A percentile compares a stretch with the other conserved stretches of the same genome.
Conservation (phyloP, 2,329 filamentous ascomycete species). For the Lasiodiplodia sp. region DNA sequence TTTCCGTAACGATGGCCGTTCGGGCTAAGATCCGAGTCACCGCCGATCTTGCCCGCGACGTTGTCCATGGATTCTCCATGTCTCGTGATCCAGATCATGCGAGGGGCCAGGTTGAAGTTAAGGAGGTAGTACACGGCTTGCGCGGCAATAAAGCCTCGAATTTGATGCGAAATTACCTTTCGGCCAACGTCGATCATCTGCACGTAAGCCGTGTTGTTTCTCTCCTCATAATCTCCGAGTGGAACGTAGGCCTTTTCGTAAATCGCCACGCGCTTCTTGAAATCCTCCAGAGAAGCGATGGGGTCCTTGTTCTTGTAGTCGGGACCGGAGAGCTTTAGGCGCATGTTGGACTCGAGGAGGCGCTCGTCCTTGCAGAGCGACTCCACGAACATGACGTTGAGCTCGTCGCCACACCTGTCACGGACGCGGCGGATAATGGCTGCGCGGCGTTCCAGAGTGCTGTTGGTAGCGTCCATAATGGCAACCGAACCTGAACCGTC, state of each 20-base stretch:
- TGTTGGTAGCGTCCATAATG: slow-evolving; percentile 97
- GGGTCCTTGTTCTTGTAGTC: slow-evolving; percentile 97
- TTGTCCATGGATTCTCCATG: slow-evolving; percentile 94
- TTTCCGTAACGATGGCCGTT: slow-evolving; percentile 81
- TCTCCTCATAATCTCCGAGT: slow-evolving; percentile 88
- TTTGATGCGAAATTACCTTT: slow-evolving; percentile 89
- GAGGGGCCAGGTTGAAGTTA: slow-evolving; percentile 93
- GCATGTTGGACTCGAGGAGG: slow-evolving; percentile 94
- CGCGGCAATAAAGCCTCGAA: slow-evolving; percentile 89
- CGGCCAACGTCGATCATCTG: slow-evolving; percentile 97
- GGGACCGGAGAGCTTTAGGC: slow-evolving; percentile 90
- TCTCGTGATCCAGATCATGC: slow-evolving; percentile 97
- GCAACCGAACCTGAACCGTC: slow-evolving; percentile 84
- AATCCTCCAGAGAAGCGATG: slow-evolving; percentile 81
- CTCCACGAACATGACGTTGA: slow-evolving; percentile 95
- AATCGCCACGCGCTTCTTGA: slow-evolving; percentile 88
- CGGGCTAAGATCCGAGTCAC: slow-evolving; percentile 83
- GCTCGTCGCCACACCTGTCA: slow-evolving; percentile 77
- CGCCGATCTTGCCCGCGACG: slow-evolving; percentile 84
- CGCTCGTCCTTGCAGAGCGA: slow-evolving; percentile 87
- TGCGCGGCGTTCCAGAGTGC: slow-evolving; percentile 84
- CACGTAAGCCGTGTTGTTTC: slow-evolving; percentile 90
- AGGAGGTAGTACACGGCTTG: slow-evolving; percentile 94
- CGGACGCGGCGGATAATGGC: slow-evolving; percentile 85
- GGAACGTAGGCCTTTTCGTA: slow-evolving; percentile 96